Conservation (phyloP, 2,329 filamentous ascomycete genomes). For the Capronia epimyces region DNA sequence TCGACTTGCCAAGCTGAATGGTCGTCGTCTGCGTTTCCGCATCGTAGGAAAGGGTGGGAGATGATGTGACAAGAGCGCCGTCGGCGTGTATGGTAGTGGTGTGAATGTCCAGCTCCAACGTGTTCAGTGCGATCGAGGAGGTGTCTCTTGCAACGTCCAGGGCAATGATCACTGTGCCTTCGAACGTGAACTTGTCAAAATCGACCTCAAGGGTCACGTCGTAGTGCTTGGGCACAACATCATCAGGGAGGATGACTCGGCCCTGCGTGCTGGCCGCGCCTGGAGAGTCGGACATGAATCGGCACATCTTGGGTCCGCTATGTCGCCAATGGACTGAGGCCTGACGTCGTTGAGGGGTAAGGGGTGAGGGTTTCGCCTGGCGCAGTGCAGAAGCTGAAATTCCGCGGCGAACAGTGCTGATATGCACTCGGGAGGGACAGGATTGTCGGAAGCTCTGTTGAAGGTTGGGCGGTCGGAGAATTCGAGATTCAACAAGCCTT, state of each 20-base stretch:
- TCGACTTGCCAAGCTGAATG: slow-evolving; percentile 67
- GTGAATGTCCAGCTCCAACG: slow-evolving; percentile 78
- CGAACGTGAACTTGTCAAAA: slow-evolving; percentile 79
- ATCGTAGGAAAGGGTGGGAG: slow-evolving; percentile 65
- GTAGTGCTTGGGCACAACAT: slow-evolving; percentile 89
- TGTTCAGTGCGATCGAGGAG: slow-evolving; percentile 79
- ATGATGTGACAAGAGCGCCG: slow-evolving; percentile 55
- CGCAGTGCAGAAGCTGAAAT: neutral
- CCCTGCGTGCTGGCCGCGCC: slow-evolving; percentile 24
- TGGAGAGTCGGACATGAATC: slow-evolving; percentile 26
- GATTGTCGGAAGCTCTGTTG: slow-evolving; percentile 5
- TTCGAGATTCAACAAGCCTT: slow-evolving; percentile 15
- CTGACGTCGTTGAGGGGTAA: neutral
- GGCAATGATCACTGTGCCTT: slow-evolving; percentile 78
- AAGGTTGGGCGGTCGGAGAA: slow-evolving; percentile 8
- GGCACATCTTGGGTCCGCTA: slow-evolving; percentile 24
- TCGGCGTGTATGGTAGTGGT: slow-evolving; percentile 62
- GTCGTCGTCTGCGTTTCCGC: slow-evolving; percentile 75
- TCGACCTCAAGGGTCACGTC: slow-evolving; percentile 86
- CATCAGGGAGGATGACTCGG: slow-evolving; percentile 81
- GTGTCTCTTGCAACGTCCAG: slow-evolving; percentile 81
- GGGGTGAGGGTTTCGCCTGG: neutral
- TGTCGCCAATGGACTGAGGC: neutral
- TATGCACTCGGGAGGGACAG: slow-evolving; percentile 4
- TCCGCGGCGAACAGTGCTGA: neutral